These are phyloP conservation scores for Picea abies DNA, from an alignment of 83 land plant species.

Conservation along the genomic window DNA sequence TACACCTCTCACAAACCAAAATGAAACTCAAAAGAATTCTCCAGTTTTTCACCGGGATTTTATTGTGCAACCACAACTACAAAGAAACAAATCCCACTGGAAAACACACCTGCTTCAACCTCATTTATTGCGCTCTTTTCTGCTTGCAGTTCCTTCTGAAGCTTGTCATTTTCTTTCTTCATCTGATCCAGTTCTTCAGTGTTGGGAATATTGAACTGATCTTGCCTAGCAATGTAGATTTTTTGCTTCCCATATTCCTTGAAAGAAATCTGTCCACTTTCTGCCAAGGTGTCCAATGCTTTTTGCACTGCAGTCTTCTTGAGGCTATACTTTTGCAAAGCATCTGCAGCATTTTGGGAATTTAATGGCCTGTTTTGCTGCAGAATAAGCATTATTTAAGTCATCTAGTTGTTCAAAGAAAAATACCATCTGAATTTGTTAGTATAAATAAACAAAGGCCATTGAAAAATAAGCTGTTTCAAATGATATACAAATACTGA, in stretches of 20 bases:
- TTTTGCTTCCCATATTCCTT: slow-evolving; percentile 99
- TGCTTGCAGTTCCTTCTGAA: slow-evolving; percentile 55
- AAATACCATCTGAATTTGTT: background rate
- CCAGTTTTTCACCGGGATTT: background rate
- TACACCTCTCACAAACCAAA: background rate
- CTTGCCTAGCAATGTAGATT: slow-evolving; percentile 92
- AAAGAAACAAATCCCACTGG: background rate
- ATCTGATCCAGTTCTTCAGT: slow-evolving; percentile 75
- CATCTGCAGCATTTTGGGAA: slow-evolving; percentile 92
- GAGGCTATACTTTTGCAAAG: slow-evolving; percentile 88
- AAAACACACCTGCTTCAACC: slow-evolving; percentile 81
- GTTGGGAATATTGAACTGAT: slow-evolving; percentile 86
- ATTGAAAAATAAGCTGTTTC: background rate
- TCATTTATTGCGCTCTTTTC: slow-evolving; percentile 56
- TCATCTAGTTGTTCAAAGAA: slow-evolving; percentile 11
- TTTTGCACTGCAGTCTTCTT: slow-evolving; percentile 91
- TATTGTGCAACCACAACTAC: background rate
- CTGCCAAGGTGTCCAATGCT: slow-evolving; percentile 79
- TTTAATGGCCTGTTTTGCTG: slow-evolving; percentile 96
- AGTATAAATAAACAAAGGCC: background rate
- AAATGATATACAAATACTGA: background rate
- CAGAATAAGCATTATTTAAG: slow-evolving; percentile 7
- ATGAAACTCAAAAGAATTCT: slow-evolving; percentile 7
- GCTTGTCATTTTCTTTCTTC: slow-evolving; percentile 71
- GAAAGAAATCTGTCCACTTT: slow-evolving; percentile 78